phyloP scores from a whole-genome alignment of 805 yeast genomes.

The Yamadazyma insecticola region DNA sequence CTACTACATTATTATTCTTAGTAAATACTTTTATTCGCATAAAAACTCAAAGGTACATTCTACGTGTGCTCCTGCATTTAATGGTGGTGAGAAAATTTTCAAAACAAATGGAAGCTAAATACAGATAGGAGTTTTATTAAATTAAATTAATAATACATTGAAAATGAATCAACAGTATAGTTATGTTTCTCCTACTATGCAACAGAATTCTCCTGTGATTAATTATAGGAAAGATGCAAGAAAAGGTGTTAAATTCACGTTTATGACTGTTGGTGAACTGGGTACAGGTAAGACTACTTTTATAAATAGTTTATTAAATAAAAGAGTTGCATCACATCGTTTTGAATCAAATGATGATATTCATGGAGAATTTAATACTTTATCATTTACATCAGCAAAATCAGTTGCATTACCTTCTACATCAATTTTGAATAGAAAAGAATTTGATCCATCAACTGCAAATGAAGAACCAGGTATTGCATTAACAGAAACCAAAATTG shows the following conservation, averaged over 20 bases:
- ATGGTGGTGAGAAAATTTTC: not conserved
- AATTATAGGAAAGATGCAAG: conserved; percentile 62
- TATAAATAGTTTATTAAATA: conserved; percentile 61
- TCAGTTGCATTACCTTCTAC: conserved; percentile 53
- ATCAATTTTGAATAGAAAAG: conserved; percentile 48
- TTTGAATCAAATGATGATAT: conserved; percentile 29
- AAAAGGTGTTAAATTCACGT: conserved; percentile 69
- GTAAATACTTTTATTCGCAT: no score
- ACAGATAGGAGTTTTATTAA: not conserved
- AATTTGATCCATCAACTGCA: conserved; percentile 58
- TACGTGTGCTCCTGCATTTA: conserved; percentile 1
- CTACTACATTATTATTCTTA: no score
- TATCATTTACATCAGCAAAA: conserved; percentile 54
- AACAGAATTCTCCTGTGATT: conserved; percentile 37
- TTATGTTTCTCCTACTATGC: conserved; percentile 25
- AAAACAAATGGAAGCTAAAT: not conserved
- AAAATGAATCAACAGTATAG: conserved; percentile 18
- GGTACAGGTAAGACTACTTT: conserved; percentile 81
- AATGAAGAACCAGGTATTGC: conserved; percentile 72
- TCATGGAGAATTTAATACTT: conserved; percentile 40
- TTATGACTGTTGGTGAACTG: conserved; percentile 67
- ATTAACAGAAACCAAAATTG: conserved; percentile 61
- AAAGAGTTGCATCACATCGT: conserved; percentile 56
- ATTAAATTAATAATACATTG: no score
- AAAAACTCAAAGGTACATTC: no score